These are phyloP conservation scores for Phycomyces nitens DNA, from an alignment of 192 early-diverging fungal genomes.

Conservation along the genomic window DNA sequence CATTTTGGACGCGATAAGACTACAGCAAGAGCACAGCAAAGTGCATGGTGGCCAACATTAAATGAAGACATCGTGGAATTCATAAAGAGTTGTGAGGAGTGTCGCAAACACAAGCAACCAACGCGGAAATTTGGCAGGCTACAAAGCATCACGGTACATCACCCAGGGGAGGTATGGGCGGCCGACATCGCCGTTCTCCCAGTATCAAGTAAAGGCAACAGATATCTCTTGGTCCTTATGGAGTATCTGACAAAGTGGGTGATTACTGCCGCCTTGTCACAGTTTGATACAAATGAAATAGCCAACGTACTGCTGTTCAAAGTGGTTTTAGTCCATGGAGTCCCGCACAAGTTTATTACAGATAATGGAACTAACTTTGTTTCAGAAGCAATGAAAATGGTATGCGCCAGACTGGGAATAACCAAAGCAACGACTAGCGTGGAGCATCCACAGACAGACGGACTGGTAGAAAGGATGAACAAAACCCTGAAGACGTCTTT, in stretches of 20 bases:
- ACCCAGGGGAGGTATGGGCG: not conserved
- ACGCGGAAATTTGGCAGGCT: no score
- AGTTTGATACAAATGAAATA: not conserved
- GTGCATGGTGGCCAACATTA: no score
- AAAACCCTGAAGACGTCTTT: not conserved
- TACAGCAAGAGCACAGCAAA: no score
- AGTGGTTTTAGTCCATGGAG: not conserved
- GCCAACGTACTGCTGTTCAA: not conserved
- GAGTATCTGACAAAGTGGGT: constrained; percentile 8
- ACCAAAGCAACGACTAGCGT: not conserved
- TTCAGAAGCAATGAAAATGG: not conserved
- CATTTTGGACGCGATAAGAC: no score
- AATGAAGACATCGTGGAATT: no score
- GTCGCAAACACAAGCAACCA: no score
- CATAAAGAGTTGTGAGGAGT: no score
- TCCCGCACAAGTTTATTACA: not conserved
- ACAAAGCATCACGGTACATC: not conserved
- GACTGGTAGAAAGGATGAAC: constrained; percentile 10
- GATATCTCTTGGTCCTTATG: constrained; percentile 6
- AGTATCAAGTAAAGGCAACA: not conserved
- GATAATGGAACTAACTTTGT: constrained; percentile 5
- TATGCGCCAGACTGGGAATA: not conserved
- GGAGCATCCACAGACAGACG: not conserved
- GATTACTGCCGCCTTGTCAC: not conserved
- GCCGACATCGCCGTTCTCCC: constrained; percentile 8